Conservation (phyloP, 306 rosid genomes). For the Lathyrus tuberosus region DNA sequence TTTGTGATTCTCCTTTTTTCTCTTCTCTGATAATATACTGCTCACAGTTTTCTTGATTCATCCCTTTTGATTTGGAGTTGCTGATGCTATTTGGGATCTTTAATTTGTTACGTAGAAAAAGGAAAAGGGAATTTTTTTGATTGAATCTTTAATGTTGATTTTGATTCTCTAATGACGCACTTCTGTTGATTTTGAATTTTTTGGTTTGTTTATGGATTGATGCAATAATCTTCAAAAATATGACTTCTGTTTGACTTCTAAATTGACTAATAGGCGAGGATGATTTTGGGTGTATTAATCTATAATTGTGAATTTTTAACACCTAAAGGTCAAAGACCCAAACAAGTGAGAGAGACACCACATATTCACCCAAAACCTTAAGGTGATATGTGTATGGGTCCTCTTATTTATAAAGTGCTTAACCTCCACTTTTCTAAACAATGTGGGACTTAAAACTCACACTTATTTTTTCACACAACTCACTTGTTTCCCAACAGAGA, state of each 20-base stretch:
- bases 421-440: too few species aligned
- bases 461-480: too few species aligned
- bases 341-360: too few species aligned
- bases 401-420: too few species aligned
- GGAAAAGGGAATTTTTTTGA: conserved; percentile 12
- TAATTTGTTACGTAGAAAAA: conserved; percentile 36
- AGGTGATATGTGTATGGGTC: too few species aligned
- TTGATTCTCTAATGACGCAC: conserved; percentile 27
- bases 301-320: conserved; percentile 10
- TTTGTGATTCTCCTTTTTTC: conserved; percentile 36
- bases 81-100: conserved; percentile 17
- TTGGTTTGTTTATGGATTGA: conserved; percentile 10
- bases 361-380: too few species aligned
- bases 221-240: conserved; percentile 23
- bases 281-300: conserved; percentile 26
- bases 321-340: too few species aligned
- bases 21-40: conserved; percentile 8
- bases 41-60: conserved; percentile 24
- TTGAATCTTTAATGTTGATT: conserved; percentile 40
- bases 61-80: too few species aligned
- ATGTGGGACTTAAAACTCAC: too few species aligned
- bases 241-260: conserved; percentile 22
- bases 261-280: conserved; percentile 25
- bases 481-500: too few species aligned
- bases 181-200: conserved; percentile 22